Evolutionary conservation across 2,329 filamentous ascomycete species (phyloP).

Genomic region (Neopestalotiopsis rosae): DNA sequence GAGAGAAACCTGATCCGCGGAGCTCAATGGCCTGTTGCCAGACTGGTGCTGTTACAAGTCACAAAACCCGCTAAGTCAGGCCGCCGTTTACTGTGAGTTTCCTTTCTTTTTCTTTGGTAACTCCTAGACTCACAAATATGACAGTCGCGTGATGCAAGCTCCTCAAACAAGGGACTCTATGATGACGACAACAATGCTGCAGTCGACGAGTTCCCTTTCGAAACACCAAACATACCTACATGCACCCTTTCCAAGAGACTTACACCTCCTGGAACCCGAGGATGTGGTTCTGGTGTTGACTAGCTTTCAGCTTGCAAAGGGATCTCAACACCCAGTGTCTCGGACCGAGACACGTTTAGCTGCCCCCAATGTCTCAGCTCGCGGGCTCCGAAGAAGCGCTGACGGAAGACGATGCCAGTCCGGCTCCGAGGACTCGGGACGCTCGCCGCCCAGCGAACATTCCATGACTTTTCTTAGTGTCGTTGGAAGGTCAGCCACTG

Average conservation of each 20-base stretch:
- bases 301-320: neutral
- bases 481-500: neutral
- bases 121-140: too few relatives aligned
- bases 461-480: neutral
- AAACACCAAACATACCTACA: neutral
- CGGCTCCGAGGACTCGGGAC: slow-evolving; percentile 3
- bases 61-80: too few relatives aligned
- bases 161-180: too few relatives aligned
- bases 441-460: neutral
- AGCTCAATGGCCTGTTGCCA: too few relatives aligned
- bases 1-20: too few relatives aligned
- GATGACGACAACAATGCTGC: too few relatives aligned
- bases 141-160: too few relatives aligned
- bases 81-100: too few relatives aligned
- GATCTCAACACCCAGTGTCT: neutral
- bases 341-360: neutral
- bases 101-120: too few relatives aligned
- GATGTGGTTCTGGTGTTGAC: neutral
- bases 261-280: neutral
- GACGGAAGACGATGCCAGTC: neutral
- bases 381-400: neutral
- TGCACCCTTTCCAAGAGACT: neutral
- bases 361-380: neutral
- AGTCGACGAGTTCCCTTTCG: too few relatives aligned
- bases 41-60: too few relatives aligned